Percentiles rank a stretch among this genome's conserved stretches.
These are phyloP conservation scores for Stagonosporopsis tanaceti DNA, from an alignment of 2,329 filamentous ascomycete species.

Conservation along the genomic window DNA sequence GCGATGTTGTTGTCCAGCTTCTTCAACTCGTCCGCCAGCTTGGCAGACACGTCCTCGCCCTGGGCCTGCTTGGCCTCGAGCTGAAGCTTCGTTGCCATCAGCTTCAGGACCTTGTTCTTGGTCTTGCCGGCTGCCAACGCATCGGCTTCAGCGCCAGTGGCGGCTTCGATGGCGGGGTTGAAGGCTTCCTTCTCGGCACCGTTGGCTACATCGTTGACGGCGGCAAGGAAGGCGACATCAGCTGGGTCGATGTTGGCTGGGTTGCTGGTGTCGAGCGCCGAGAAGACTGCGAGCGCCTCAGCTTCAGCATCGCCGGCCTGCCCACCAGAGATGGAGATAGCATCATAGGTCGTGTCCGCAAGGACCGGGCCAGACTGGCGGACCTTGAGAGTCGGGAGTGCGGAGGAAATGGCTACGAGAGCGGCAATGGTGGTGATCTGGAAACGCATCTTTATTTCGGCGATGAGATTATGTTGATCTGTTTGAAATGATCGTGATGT, in stretches of 20 bases:
- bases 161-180: constrained; percentile 62
- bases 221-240: constrained; percentile 62
- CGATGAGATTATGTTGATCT: not conserved
- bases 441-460: constrained; percentile 41
- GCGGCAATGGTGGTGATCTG: constrained; percentile 37
- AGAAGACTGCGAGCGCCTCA: constrained; percentile 64
- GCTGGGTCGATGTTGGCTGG: constrained; percentile 56
- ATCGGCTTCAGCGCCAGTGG: constrained; percentile 53
- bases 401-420: constrained; percentile 37
- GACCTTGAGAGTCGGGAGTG: constrained; percentile 33
- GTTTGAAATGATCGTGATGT: constrained; percentile 5
- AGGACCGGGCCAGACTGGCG: constrained; percentile 37
- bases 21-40: constrained; percentile 57
- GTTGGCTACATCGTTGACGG: constrained; percentile 63
- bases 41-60: constrained; percentile 56
- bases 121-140: constrained; percentile 63
- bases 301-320: constrained; percentile 62
- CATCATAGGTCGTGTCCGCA: constrained; percentile 43
- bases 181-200: constrained; percentile 62
- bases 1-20: constrained; percentile 65
- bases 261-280: constrained; percentile 58
- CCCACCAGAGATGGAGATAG: constrained; percentile 62
- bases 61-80: constrained; percentile 63
- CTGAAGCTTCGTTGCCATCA: constrained; percentile 61
- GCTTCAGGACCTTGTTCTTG: constrained; percentile 69